Percentiles rank a stretch among this genome's conserved stretches.
phyloP scores from a whole-genome alignment of 1,139 yeast species.

The Taphrina flavorubra region DNA sequence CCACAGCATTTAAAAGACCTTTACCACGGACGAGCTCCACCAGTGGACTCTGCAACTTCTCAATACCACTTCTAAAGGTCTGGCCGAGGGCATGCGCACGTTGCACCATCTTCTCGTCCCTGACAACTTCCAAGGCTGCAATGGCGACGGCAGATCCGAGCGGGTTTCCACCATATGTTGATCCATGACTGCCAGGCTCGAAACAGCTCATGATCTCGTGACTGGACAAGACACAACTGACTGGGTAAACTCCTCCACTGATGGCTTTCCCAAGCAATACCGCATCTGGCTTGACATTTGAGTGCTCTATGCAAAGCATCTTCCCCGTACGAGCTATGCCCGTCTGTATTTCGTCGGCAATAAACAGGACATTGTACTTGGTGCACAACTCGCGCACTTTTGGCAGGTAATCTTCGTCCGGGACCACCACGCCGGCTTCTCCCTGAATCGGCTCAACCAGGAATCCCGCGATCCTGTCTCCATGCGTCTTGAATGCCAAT shows the following conservation, averaged over 20 bases:
- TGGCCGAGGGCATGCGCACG: constrained; percentile 76
- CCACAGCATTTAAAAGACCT: constrained; percentile 89
- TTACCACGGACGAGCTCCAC: constrained; percentile 91
- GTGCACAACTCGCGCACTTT: constrained; percentile 77
- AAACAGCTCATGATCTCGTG: constrained; percentile 86
- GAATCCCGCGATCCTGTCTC: constrained; percentile 89
- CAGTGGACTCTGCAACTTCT: constrained; percentile 64
- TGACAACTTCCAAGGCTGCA: constrained; percentile 89
- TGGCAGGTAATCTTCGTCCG: constrained; percentile 70
- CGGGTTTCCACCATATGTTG: constrained; percentile 98
- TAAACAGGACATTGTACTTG: constrained; percentile 80
- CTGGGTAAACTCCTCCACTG: constrained; percentile 94
- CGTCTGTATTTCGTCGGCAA: constrained; percentile 96
- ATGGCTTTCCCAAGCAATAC: constrained; percentile 91
- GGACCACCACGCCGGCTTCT: constrained; percentile 97
- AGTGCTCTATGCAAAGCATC: constrained; percentile 89
- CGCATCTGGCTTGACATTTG: constrained; percentile 81
- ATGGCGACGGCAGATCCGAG: constrained; percentile 91
- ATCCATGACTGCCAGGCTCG: constrained; percentile 96
- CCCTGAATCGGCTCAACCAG: constrained; percentile 97
- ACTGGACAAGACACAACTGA: constrained; percentile 86
- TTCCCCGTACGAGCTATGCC: constrained; percentile 98
- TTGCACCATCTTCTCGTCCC: constrained; percentile 83
- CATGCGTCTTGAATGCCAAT: constrained; percentile 79
- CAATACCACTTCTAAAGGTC: constrained; percentile 69